A percentile compares a stretch with the other conserved stretches of the same genome.
Evolutionary conservation across 2,329 filamentous ascomycete genomes (phyloP).

Genomic region (Rutstroemia sydowiana): DNA sequence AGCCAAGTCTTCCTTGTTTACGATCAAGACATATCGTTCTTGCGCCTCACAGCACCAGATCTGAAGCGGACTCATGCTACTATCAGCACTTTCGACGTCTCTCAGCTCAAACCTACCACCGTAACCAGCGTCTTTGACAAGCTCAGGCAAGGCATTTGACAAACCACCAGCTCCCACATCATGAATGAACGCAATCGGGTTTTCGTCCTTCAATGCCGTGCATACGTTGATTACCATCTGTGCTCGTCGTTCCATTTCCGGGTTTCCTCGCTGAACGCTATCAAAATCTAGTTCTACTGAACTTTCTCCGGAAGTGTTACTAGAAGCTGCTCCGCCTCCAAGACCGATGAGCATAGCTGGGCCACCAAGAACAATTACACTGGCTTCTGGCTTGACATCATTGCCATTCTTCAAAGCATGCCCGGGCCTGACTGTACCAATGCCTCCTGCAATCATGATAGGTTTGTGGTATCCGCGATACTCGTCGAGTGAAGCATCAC

Average conservation of each 20-base stretch:
- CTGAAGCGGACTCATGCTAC: constrained; percentile 87
- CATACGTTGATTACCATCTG: constrained; percentile 99
- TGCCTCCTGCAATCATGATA: constrained; percentile 94
- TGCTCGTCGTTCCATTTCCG: constrained; percentile 88
- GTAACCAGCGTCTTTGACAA: constrained; percentile 85
- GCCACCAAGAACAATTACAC: constrained; percentile 86
- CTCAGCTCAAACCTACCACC: constrained; percentile 92
- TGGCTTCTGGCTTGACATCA: constrained; percentile 78
- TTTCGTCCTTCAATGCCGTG: constrained; percentile 72
- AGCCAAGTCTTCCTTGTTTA: constrained; percentile 75
- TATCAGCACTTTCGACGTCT: constrained; percentile 84
- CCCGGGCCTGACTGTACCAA: constrained; percentile 84
- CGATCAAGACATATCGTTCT: constrained; percentile 87
- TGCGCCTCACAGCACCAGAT: constrained; percentile 98
- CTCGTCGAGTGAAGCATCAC: constrained; percentile 47
- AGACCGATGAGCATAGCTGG: constrained; percentile 97
- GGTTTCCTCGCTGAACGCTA: constrained; percentile 93
- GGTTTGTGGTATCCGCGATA: constrained; percentile 92
- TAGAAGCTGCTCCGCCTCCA: constrained; percentile 90
- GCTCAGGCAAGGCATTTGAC: constrained; percentile 74
- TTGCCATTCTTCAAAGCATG: constrained; percentile 80
- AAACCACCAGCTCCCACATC: constrained; percentile 92
- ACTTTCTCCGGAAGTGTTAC: constrained; percentile 76
- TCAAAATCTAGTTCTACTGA: constrained; percentile 93
- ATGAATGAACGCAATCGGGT: constrained; percentile 93